phyloP scores from a whole-genome alignment of 73 alveolate genomes.

The Paramecium biaurelia region DNA sequence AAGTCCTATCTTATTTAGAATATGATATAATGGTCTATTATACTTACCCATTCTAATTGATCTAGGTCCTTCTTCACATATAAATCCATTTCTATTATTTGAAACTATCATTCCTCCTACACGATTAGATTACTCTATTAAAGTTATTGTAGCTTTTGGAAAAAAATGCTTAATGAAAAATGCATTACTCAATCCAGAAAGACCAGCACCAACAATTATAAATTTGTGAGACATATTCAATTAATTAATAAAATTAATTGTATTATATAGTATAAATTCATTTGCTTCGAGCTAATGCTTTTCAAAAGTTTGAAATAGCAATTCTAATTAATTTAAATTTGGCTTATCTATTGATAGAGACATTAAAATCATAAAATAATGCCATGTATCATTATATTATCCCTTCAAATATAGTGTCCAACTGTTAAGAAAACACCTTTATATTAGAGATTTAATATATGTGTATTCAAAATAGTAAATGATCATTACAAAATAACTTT shows the following conservation, averaged over 20 bases:
- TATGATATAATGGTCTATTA: not conserved
- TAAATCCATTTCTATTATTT: not conserved
- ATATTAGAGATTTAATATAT: not conserved
- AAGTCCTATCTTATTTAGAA: not conserved
- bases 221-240: too few relatives aligned
- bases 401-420: too few relatives aligned
- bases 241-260: too few relatives aligned
- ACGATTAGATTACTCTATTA: not conserved
- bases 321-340: too few relatives aligned
- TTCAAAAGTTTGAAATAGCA: too few relatives aligned
- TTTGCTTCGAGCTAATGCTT: too few relatives aligned
- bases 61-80: slow-evolving; percentile 20
- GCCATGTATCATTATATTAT: too few relatives aligned
- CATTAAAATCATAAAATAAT: too few relatives aligned
- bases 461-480: not conserved
- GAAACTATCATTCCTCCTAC: not conserved
- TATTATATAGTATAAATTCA: too few relatives aligned
- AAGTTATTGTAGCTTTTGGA: not conserved
- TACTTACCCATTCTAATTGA: not conserved
- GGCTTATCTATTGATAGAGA: too few relatives aligned
- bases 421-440: not conserved
- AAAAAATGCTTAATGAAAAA: not conserved
- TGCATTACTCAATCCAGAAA: slow-evolving; percentile 1
- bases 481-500: not conserved
- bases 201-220: too few relatives aligned